Evolutionary conservation across 1,139 yeast genomes (phyloP).

Genomic region (Groenewaldozyma sp.): DNA sequence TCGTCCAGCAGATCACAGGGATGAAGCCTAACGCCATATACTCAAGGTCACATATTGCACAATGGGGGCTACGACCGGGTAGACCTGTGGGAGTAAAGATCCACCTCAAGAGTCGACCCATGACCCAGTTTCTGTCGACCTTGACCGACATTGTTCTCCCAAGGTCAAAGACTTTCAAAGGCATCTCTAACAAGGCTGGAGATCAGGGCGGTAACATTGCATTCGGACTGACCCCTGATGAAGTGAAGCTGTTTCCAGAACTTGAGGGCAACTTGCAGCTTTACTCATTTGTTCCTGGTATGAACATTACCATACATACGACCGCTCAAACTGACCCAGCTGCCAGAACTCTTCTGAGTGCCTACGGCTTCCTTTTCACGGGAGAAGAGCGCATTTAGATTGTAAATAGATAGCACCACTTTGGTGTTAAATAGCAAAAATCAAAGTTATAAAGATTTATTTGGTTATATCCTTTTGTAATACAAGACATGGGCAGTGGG

Average conservation of each 20-base stretch:
- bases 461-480: too few relatives aligned
- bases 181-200: constrained; percentile 69
- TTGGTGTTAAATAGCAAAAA: constrained; percentile 17
- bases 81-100: constrained; percentile 89
- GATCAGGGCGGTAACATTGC: constrained; percentile 80
- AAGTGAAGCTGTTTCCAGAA: constrained; percentile 82
- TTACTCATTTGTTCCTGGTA: constrained; percentile 81
- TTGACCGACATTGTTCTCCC: constrained; percentile 90
- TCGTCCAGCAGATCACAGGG: constrained; percentile 89
- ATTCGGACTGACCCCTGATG: constrained; percentile 73
- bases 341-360: constrained; percentile 80
- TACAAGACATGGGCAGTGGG: too few relatives aligned
- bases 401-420: constrained; percentile 12
- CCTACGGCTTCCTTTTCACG: constrained; percentile 72
- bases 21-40: constrained; percentile 66
- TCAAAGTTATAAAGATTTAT: too few relatives aligned
- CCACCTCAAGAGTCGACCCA: constrained; percentile 66
- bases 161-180: constrained; percentile 78
- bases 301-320: constrained; percentile 79
- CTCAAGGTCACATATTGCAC: constrained; percentile 72
- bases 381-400: constrained; percentile 39
- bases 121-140: constrained; percentile 79
- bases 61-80: constrained; percentile 84
- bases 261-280: constrained; percentile 83
- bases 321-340: constrained; percentile 85